A percentile compares a stretch with the other conserved stretches of the same genome.
phyloP scores from a whole-genome alignment of 2,329 filamentous ascomycete species.

The Phialophora tarda region DNA sequence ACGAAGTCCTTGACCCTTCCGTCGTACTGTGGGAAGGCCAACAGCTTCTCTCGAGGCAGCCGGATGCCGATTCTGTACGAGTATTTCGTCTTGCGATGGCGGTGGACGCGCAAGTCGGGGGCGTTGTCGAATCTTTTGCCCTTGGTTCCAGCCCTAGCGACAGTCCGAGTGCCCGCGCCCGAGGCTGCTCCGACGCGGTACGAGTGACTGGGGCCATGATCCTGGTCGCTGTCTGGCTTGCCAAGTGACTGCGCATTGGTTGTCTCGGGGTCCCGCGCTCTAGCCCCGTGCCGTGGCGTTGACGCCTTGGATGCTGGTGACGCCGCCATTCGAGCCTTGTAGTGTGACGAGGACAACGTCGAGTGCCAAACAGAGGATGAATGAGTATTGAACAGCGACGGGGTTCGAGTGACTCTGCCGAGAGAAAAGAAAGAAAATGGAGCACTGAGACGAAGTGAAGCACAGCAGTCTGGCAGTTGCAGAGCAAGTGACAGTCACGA shows the following conservation, averaged over 20 bases:
- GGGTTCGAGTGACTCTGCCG: background rate
- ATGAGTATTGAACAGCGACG: background rate
- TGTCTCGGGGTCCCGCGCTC: conserved; percentile 6
- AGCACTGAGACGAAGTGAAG: background rate
- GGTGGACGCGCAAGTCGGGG: conserved; percentile 5
- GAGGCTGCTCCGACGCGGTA: background rate
- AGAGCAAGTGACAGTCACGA: conserved; percentile 1
- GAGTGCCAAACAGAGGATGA: background rate
- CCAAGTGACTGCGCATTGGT: conserved; percentile 10
- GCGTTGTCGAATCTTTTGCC: conserved; percentile 10
- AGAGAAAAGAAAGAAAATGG: background rate
- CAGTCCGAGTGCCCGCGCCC: conserved; percentile 6
- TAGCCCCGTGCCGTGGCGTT: conserved; percentile 11
- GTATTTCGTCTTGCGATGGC: conserved; percentile 14
- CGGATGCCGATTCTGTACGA: conserved; percentile 19
- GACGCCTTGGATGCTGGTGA: conserved; percentile 1
- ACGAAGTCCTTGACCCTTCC: background rate
- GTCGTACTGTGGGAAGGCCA: conserved; percentile 10
- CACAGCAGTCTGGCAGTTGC: background rate
- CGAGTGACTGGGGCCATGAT: background rate
- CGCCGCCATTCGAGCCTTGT: background rate
- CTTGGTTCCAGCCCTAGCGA: conserved; percentile 2
- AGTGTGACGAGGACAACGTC: background rate
- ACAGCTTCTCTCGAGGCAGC: conserved; percentile 9
- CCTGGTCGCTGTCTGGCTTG: background rate